Base-by-base conservation (phyloP, 495 filamentous ascomycete genomes). In the Neurospora sp. region DNA sequence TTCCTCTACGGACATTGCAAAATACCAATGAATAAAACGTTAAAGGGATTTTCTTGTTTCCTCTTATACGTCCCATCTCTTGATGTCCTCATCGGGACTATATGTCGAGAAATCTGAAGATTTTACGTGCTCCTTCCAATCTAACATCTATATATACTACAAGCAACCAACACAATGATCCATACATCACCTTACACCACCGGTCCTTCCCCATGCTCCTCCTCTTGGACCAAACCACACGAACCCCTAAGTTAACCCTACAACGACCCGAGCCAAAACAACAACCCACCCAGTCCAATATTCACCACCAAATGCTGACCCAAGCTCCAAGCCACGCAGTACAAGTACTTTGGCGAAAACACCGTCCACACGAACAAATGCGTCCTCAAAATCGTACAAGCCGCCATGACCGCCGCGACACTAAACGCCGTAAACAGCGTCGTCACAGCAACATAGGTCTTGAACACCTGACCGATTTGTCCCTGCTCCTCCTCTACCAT, bases 321-420 rank as follows among this genome's bases (percentile, higher is more conserved):
- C 69, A 92, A 73, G 75, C 87, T 89, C 96, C 96, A 99, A 22
- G 90, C 94, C 82, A 96, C 90, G 69, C 87, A 90, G 80, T 96
- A 98, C 75, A 99, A 81, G 82, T 93, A 99, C 81, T 98, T 99
- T 4, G 96, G 96, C 70, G 91, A 94, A 81, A 99, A 99, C 39
- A 99, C 96, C 0, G 94, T 98, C 96, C 96, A 99, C 71, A 99
- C 93, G 81, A 99, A 99, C 74, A 99, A 82, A 85, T 99, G 96
- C 59, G 91, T 92, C 76, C 96, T 85, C 77, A 98, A 78, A 12
- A 86, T 82, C 72, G 93, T 93, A 79, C 96, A 99, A 39, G 96
- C 93, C 37, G 86, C 88, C 94, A 97, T 97, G 9, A 97, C 92
- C 40, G 88, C 90, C 20, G 88, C 80, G 71, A 91, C 80, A 31